phyloP scores from a whole-genome alignment of 1,284 basidiomycete genomes.

The Sanguinoderma infundibulare region DNA sequence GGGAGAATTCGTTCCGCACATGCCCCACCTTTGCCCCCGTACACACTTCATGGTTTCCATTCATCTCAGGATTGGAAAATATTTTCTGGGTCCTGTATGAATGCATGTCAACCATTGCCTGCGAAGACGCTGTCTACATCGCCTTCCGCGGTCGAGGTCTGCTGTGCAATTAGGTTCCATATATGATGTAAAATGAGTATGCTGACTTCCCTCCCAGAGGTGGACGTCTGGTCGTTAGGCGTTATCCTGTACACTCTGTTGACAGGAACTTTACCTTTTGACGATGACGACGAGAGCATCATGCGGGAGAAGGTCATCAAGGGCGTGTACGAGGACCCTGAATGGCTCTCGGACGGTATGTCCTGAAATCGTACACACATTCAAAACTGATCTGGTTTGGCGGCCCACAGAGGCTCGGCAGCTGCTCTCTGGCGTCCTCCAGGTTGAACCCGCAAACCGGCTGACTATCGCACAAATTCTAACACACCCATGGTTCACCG shows the following conservation, averaged over 20 bases:
- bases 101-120: neutral
- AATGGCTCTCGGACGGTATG: constrained; percentile 86
- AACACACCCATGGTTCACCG: constrained; percentile 90
- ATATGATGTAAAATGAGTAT: too few species aligned
- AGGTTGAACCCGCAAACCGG: constrained; percentile 78
- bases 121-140: neutral
- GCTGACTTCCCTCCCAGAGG: constrained; percentile 58
- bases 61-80: neutral
- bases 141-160: neutral
- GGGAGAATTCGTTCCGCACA: neutral
- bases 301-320: constrained; percentile 90
- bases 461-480: constrained; percentile 87
- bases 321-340: constrained; percentile 91
- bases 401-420: constrained; percentile 75
- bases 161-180: neutral
- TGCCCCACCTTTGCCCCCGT: neutral
- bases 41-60: neutral
- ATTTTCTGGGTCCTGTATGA: neutral
- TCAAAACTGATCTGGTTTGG: neutral
- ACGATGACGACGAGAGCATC: constrained; percentile 91
- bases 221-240: constrained; percentile 97
- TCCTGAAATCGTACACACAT: neutral
- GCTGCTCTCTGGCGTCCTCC: constrained; percentile 81
- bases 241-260: constrained; percentile 95
- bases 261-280: constrained; percentile 95